phyloP scores from a whole-genome alignment of 768 basidiomycete species.

The Phanerochaete sordida region DNA sequence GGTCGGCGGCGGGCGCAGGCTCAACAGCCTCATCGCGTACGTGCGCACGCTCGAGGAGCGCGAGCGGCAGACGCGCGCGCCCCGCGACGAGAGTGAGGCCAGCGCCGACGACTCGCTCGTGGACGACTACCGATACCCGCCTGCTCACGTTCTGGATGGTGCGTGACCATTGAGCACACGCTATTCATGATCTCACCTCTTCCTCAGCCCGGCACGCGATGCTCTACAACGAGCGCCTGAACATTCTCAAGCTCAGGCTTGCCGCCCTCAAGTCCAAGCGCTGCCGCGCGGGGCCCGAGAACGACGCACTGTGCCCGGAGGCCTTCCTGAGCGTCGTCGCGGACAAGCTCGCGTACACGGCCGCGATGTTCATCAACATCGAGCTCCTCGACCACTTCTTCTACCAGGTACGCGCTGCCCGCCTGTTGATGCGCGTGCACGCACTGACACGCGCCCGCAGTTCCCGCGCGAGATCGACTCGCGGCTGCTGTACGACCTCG shows the following conservation, averaged over 20 bases:
- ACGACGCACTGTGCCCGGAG: conserved; percentile 90
- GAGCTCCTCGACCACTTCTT: conserved; percentile 98
- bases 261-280: conserved; percentile 85
- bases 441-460: conserved; percentile 35
- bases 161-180: conserved; percentile 21
- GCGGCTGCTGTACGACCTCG: conserved; percentile 87
- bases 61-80: conserved; percentile 55
- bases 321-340: conserved; percentile 96
- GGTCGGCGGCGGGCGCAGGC: conserved; percentile 81
- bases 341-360: conserved; percentile 93
- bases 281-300: conserved; percentile 85
- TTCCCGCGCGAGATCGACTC: conserved; percentile 98
- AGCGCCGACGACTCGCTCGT: conserved; percentile 65
- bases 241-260: conserved; percentile 81
- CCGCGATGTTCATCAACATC: conserved; percentile 98
- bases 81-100: conserved; percentile 32
- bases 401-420: conserved; percentile 69
- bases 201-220: conserved; percentile 86
- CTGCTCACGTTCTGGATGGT: conserved; percentile 93
- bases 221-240: conserved; percentile 77
- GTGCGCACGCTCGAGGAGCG: conserved; percentile 80
- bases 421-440: neutral
- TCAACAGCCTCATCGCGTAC: conserved; percentile 74
- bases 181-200: neutral
- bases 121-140: conserved; percentile 87